Evolutionary conservation across 345 rosid species (phyloP), one percentile per base, ranked within the genome.

Genomic region (Citrus sp.): DNA sequence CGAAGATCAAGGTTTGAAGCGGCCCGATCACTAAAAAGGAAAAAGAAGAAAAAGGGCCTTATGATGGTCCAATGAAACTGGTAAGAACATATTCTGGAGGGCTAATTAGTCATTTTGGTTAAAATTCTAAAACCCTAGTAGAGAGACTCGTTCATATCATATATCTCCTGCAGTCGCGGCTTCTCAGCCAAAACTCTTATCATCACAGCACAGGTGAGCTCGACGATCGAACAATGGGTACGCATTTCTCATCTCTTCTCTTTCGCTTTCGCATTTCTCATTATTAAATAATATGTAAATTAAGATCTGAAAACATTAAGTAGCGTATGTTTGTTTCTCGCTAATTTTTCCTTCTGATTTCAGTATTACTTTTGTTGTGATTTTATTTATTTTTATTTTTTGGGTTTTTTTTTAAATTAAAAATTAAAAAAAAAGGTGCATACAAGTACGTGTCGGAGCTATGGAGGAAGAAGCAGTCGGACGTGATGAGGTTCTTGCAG

Each of bases 401-500:
- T 54, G 58, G 51, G 51, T 3, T 46, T 12, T 46, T 42, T 42
- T 46, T 46, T 10, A 3, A 46, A 54, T 54, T 54, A 16, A 0
- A 51, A 18, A 6, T 8, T 30, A 24, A 25, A 70, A 78, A 21
- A 78, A 22, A 60, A 95, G 98, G 98, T 28, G 98, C 98, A 74
- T 95, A 95, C 91, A 94, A 86, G 88, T 95, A 95, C 84, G 97
- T 95, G 54, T 92, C 97, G 40, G 99, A 95, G 92, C 86, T 95
- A 92, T 95, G 98, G 97, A 94, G 98, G 94, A 97, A 92, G 96
- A 97, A 97, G 87, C 98, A 94, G 72, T 97, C 99, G 16, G 99
- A 97, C 87, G 98, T 94, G 62, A 97, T 97, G 99, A 90, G 99
- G 85, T 94, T 97, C 78, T 35, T 94, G 78, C 98, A 92, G 90